Percentiles rank a stretch among this genome's conserved stretches.
Conservation (phyloP, 148 eudicot genomes). For the Spergularia bocconei region DNA sequence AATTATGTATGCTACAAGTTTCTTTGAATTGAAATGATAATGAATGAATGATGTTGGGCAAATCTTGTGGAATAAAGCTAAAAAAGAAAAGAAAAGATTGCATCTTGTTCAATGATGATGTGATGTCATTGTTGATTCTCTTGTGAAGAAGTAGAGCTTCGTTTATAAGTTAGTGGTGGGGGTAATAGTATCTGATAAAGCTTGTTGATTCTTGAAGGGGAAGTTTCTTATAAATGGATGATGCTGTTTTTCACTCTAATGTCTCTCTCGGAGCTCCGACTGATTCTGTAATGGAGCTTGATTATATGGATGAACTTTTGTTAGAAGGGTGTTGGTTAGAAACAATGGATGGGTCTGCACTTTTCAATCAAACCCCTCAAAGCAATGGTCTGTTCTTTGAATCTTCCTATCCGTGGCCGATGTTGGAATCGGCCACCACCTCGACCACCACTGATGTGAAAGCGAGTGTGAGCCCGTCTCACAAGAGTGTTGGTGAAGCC, state of each 20-base stretch:
- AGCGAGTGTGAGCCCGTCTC: constrained; percentile 29
- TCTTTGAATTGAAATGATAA: background rate
- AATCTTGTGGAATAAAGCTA: constrained; percentile 29
- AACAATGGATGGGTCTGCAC: constrained; percentile 55
- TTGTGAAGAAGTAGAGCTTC: constrained; percentile 4
- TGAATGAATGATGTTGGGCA: constrained; percentile 12
- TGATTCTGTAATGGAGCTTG: constrained; percentile 66
- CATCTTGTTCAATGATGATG: constrained; percentile 21
- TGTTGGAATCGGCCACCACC: constrained; percentile 33
- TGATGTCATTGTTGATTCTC: constrained; percentile 24
- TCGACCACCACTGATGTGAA: constrained; percentile 25
- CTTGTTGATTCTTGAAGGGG: constrained; percentile 8
- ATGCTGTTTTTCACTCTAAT: constrained; percentile 45
- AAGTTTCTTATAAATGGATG: constrained; percentile 47
- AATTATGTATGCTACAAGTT: constrained; percentile 6
- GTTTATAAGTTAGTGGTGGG: constrained; percentile 21
- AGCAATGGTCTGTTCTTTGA: constrained; percentile 44
- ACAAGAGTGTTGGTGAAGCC: constrained; percentile 36
- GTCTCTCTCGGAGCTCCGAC: constrained; percentile 39
- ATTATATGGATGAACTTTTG: constrained; percentile 77
- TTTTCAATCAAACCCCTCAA: constrained; percentile 45
- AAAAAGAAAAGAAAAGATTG: constrained; percentile 4
- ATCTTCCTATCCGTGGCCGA: constrained; percentile 51
- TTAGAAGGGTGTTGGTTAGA: constrained; percentile 88
- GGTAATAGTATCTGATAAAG: constrained; percentile 21